A percentile compares a stretch with the other conserved stretches of the same genome.
Evolutionary conservation across 2,329 filamentous ascomycete genomes (phyloP).

Genomic region (Colletotrichum theobromicola): DNA sequence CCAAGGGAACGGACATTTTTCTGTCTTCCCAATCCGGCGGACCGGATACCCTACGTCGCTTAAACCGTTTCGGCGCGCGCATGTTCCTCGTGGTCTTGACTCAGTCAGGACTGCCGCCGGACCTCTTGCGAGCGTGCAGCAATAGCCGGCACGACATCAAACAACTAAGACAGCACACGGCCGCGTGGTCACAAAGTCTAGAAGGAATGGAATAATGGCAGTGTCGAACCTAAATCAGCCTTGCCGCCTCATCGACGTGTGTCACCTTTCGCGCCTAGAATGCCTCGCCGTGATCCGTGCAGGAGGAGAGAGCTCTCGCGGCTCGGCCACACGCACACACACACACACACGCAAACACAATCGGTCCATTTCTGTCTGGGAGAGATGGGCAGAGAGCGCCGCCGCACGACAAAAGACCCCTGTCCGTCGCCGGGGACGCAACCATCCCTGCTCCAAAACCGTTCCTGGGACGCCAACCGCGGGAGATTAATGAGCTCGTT

Average conservation of each 20-base stretch:
- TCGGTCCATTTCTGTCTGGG: background rate
- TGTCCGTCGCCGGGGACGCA: background rate
- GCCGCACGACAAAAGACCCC: background rate
- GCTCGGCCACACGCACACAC: background rate
- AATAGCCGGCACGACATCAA: background rate
- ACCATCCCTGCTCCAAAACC: background rate
- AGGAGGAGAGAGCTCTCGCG: background rate
- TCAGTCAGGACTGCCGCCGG: background rate
- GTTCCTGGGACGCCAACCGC: constrained; percentile 2
- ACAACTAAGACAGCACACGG: background rate
- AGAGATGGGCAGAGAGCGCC: background rate
- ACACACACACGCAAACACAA: background rate
- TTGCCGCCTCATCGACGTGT: background rate
- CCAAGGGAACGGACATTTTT: background rate
- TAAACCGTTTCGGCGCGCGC: background rate
- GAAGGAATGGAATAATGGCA: background rate
- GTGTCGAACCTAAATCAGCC: background rate
- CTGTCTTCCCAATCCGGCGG: background rate
- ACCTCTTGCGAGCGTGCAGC: background rate
- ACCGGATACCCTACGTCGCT: background rate
- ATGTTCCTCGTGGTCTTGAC: background rate
- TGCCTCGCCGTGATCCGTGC: background rate
- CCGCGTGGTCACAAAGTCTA: background rate
- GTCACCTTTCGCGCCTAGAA: background rate
- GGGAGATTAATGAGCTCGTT: background rate